These are phyloP conservation scores for Rhodotorula diobovata DNA, from an alignment of 768 basidiomycete genomes.

Conservation along the genomic window DNA sequence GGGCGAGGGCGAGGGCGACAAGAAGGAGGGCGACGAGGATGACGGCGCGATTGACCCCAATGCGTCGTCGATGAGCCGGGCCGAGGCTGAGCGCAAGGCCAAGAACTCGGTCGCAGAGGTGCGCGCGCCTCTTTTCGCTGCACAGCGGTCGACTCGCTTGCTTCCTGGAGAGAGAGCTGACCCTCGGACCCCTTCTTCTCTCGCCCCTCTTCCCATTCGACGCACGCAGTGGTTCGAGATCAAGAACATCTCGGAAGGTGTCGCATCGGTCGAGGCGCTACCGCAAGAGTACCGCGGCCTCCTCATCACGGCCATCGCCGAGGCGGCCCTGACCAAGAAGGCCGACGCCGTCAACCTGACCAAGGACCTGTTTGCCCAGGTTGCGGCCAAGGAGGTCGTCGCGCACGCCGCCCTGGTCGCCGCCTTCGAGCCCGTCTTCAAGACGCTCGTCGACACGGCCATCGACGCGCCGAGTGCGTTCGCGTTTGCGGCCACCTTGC, in stretches of 20 bases:
- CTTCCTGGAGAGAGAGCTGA: no score
- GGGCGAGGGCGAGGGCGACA: constrained; percentile 46
- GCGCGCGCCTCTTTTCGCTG: not conserved
- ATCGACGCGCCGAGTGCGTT: constrained; percentile 87
- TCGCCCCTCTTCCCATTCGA: not conserved
- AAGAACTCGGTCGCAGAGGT: constrained; percentile 68
- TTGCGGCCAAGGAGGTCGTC: constrained; percentile 60
- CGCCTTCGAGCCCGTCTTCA: constrained; percentile 65
- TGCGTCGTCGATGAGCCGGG: constrained; percentile 52
- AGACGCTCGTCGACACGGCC: constrained; percentile 78
- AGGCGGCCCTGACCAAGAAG: constrained; percentile 72
- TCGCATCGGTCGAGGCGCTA: constrained; percentile 73
- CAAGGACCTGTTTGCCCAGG: constrained; percentile 65
- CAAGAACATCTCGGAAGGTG: constrained; percentile 79
- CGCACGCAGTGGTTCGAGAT: constrained; percentile 74
- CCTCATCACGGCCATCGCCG: constrained; percentile 72
- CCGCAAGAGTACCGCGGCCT: constrained; percentile 60
- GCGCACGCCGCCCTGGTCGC: constrained; percentile 58
- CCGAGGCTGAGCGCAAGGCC: constrained; percentile 63
- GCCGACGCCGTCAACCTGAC: constrained; percentile 73
- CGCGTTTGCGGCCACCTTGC: constrained; percentile 53
- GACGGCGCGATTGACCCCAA: constrained; percentile 44
- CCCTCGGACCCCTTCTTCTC: not conserved
- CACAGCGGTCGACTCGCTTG: not conserved
- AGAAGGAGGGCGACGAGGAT: no score